These are phyloP conservation scores for Fusarium newnesense DNA, from an alignment of 2,329 filamentous ascomycete species.

Conservation along the genomic window DNA sequence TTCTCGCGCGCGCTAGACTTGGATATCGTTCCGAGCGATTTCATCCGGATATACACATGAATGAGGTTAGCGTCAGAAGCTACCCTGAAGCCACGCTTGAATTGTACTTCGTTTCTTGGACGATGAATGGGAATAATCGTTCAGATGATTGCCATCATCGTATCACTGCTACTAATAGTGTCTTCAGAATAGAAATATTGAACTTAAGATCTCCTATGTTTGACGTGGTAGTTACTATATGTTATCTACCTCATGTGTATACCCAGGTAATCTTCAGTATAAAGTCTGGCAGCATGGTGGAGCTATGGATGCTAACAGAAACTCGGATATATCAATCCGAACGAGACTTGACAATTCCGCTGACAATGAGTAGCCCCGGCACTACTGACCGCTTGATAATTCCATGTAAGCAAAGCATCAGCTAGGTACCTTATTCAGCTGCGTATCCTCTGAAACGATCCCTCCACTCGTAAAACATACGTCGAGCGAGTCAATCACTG, in stretches of 20 bases:
- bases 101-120: neutral
- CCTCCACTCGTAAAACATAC: neutral
- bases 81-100: conserved; percentile 1
- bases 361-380: neutral
- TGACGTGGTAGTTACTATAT: too few relatives aligned
- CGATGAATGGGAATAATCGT: neutral
- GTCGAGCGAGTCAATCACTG: neutral
- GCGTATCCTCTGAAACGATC: neutral
- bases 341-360: neutral
- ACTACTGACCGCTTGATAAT: neutral
- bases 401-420: neutral
- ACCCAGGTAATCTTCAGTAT: neutral
- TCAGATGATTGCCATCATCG: neutral
- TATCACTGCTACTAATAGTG: neutral
- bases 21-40: neutral
- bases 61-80: neutral
- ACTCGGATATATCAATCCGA: neutral
- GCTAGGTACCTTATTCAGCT: neutral
- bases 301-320: neutral
- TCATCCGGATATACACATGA: conserved; percentile 2
- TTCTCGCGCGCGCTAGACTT: conserved; percentile 6
- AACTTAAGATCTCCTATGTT: neutral
- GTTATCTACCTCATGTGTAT: neutral
- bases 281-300: neutral
- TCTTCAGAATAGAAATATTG: too few relatives aligned